These are phyloP conservation scores for Russula sp. DNA, from an alignment of 768 basidiomycete species.

Conservation along the genomic window DNA sequence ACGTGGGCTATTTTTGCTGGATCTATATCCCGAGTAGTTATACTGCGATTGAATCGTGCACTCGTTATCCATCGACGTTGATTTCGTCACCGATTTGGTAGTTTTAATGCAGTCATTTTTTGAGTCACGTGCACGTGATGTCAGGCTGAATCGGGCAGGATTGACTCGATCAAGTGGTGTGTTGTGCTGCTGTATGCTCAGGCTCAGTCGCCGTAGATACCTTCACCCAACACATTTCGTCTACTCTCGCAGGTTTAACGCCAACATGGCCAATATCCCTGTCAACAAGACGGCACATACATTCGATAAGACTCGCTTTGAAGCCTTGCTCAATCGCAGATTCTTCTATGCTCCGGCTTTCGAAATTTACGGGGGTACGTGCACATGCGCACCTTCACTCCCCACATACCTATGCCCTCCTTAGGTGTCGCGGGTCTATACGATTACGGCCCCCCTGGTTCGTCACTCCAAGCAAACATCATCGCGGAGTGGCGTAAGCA, in stretches of 20 bases:
- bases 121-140: slow-evolving; percentile 3
- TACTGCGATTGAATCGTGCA: not conserved
- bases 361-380: slow-evolving; percentile 95
- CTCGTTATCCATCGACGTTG: not conserved
- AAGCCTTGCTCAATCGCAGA: slow-evolving; percentile 76
- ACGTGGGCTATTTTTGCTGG: too few species aligned
- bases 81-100: too few species aligned
- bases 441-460: slow-evolving; percentile 96
- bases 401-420: not conserved
- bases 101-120: too few species aligned
- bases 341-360: slow-evolving; percentile 99
- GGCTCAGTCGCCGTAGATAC: not conserved
- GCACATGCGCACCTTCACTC: not conserved
- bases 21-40: not conserved
- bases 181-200: too few species aligned
- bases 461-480: slow-evolving; percentile 93
- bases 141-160: not conserved
- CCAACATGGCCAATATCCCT: slow-evolving; percentile 24
- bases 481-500: slow-evolving; percentile 94
- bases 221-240: not conserved
- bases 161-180: too few species aligned
- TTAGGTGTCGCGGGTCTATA: slow-evolving; percentile 94
- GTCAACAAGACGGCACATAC: slow-evolving; percentile 80
- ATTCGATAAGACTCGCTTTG: slow-evolving; percentile 83
- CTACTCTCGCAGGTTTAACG: slow-evolving; percentile 6